Evolutionary conservation across 495 filamentous ascomycete genomes (phyloP).

Genomic region (Penicillium ochrochloron): DNA sequence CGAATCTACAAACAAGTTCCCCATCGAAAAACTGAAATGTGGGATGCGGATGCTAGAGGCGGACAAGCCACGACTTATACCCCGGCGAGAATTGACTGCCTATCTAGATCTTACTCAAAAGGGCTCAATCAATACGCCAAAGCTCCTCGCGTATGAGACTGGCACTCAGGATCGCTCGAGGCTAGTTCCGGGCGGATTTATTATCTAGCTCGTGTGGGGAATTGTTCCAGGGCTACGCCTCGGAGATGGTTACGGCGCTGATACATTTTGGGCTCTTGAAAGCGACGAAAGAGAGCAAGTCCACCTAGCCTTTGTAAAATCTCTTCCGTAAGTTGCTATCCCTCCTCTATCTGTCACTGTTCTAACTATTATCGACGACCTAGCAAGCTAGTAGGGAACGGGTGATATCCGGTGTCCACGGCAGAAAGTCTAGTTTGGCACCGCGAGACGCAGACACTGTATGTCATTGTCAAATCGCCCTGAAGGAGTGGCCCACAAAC

Average conservation of each 20-base stretch:
- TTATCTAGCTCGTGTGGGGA: neutral
- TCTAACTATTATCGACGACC: neutral
- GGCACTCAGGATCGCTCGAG: neutral
- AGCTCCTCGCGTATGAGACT: neutral
- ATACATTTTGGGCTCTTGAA: slow-evolving; percentile 3
- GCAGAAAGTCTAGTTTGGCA: neutral
- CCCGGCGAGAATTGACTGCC: neutral
- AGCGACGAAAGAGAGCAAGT: neutral
- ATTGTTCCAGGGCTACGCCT: neutral
- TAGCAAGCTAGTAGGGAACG: neutral
- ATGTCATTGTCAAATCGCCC: neutral
- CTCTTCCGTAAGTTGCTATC: neutral
- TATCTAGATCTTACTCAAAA: neutral
- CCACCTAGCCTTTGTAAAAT: neutral
- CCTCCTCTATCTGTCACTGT: no score
- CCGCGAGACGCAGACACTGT: neutral
- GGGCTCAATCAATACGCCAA: neutral
- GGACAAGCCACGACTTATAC: neutral
- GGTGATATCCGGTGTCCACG: neutral
- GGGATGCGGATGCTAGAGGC: neutral
- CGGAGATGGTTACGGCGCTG: neutral
- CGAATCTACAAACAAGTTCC: slow-evolving; percentile 13
- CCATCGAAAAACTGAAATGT: neutral
- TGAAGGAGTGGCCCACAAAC: neutral
- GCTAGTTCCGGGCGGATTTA: neutral